Base-by-base conservation (phyloP, 495 filamentous ascomycete genomes). In the Astrothelium subdiscretum region DNA sequence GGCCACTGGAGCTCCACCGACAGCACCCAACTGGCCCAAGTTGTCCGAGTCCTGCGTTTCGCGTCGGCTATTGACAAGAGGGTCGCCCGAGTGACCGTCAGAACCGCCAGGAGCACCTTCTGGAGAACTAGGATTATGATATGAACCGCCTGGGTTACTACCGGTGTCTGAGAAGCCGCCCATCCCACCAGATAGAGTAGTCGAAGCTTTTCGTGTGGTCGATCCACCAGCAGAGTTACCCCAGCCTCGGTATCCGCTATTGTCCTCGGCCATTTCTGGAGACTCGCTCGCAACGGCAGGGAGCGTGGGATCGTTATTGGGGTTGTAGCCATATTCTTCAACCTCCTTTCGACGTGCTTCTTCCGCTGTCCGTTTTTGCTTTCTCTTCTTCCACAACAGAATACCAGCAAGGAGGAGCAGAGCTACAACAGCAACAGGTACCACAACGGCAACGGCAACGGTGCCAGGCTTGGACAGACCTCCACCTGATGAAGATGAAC, bases 321-420 rank as follows among this genome's bases (percentile, higher is more conserved):
- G 94, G 71, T 97, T 97, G 78, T 91, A 97, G 24, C 86, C 87
- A 71, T 97, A 97, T 67, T 97, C 94, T 71, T 97, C 92, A 2
- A 96, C 89, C 70, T 97, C 95, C 73, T 96, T 96, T 60, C 91
- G 82, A 59, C 94, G 81, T 58, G 90, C 83, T 65, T 96, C 94
- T 67, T 89, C 89, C n/a, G 84, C 86, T 48, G 86, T 85, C 76
- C 88, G 95, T 42, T 86, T 83, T 66, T 87, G 84, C 74, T 92
- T 95, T 59, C 89, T 84, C 75, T 83, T 90, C 66, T 88, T 84
- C 90, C 90, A 98, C 64, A 95, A 81, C 71, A 87, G 91, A 43
- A 97, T 76, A 1, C 85, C 85, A 3, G 79, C 84, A 31, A 90
- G 69, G 12, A 95, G 83, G 43, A 98, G 79, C 18, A 96, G 70